A percentile compares a stretch with the other conserved stretches of the same genome.
Evolutionary conservation across 2,329 filamentous ascomycete species (phyloP).

Genomic region (Epichloe sylvatica): DNA sequence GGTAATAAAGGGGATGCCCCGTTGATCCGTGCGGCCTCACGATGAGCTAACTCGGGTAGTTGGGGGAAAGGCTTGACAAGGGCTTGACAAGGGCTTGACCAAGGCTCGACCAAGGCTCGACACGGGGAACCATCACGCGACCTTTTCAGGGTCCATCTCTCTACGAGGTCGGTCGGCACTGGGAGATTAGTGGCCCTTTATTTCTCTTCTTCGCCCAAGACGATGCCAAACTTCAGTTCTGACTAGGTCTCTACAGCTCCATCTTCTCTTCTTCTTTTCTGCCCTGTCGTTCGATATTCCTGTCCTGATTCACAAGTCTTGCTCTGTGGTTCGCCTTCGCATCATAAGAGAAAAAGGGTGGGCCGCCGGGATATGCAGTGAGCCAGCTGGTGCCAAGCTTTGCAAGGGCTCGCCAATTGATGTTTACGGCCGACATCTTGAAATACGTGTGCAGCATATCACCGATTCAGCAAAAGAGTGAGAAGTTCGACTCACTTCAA

Average conservation of each 20-base stretch:
- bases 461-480: background rate
- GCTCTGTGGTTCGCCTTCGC: background rate
- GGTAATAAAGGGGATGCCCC: background rate
- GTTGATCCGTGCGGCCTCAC: slow-evolving; percentile 6
- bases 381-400: background rate
- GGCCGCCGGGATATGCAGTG: background rate
- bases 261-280: background rate
- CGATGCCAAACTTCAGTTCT: background rate
- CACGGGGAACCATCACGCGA: slow-evolving; percentile 9
- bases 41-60: slow-evolving; percentile 4
- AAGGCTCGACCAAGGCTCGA: background rate
- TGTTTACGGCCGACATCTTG: background rate
- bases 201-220: background rate
- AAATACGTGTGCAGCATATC: background rate
- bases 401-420: background rate
- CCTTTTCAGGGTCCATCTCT: slow-evolving; percentile 3
- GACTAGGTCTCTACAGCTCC: background rate
- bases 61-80: background rate
- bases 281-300: background rate
- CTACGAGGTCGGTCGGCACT: slow-evolving; percentile 3
- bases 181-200: background rate
- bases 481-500: background rate
- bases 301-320: background rate
- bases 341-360: background rate
- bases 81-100: too few species aligned